Evolutionary conservation across 2,329 filamentous ascomycete genomes (phyloP).

Genomic region (Lachnellula arida): DNA sequence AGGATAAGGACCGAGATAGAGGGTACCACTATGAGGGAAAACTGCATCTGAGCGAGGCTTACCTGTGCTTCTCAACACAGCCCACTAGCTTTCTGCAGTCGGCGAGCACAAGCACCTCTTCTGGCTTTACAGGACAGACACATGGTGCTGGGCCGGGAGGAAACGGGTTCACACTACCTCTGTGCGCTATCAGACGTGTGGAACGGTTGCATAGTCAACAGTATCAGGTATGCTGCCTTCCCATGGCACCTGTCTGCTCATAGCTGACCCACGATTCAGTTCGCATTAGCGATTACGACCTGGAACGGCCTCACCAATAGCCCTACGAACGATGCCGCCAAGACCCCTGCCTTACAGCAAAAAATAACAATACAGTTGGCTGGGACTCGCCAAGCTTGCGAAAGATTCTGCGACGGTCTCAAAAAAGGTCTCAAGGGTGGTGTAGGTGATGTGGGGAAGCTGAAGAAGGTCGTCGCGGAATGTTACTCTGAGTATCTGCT

Average conservation of each 20-base stretch:
- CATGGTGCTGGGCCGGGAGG: slow-evolving; percentile 88
- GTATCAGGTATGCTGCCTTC: slow-evolving; percentile 53
- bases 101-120: slow-evolving; percentile 74
- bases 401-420: slow-evolving; percentile 92
- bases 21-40: slow-evolving; percentile 90
- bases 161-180: slow-evolving; percentile 91
- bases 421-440: slow-evolving; percentile 85
- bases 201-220: slow-evolving; percentile 90
- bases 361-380: slow-evolving; percentile 89
- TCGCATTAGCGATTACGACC: slow-evolving; percentile 89
- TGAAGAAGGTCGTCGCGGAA: slow-evolving; percentile 73
- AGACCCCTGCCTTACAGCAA: slow-evolving; percentile 54
- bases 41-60: slow-evolving; percentile 89
- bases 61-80: slow-evolving; percentile 94
- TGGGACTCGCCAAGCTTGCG: slow-evolving; percentile 81
- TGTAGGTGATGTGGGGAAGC: slow-evolving; percentile 80
- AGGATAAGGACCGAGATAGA: slow-evolving; percentile 57
- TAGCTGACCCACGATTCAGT: slow-evolving; percentile 43
- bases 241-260: background rate
- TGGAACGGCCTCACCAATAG: slow-evolving; percentile 72
- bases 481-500: slow-evolving; percentile 89
- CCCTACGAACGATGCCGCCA: slow-evolving; percentile 44
- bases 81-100: slow-evolving; percentile 80
- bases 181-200: slow-evolving; percentile 86
- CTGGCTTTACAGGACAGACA: slow-evolving; percentile 85